Evolutionary conservation across 176 grass and related monocot genomes (phyloP).

Genomic region (Areca catechu): DNA sequence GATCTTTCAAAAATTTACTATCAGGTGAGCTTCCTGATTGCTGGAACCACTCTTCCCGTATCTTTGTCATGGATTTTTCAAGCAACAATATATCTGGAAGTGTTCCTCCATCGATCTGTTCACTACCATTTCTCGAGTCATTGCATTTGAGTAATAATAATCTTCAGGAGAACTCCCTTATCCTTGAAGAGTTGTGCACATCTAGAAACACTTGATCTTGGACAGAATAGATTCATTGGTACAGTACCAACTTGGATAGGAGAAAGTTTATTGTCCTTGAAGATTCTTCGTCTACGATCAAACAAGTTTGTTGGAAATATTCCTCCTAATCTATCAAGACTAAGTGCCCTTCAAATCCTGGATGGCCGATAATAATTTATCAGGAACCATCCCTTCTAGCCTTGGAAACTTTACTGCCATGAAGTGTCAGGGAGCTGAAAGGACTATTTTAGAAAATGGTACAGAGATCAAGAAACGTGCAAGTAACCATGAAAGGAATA

Average conservation of each 20-base stretch:
- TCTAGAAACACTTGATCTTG: constrained; percentile 4
- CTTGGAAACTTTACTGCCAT: no score
- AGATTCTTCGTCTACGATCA: not conserved
- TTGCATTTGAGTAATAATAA: no score
- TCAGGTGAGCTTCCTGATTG: not conserved
- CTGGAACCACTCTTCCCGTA: not conserved
- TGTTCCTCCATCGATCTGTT: not conserved
- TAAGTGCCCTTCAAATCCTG: not conserved
- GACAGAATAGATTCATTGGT: constrained; percentile 6
- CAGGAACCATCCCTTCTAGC: not conserved
- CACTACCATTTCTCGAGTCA: no score
- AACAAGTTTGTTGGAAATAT: constrained; percentile 25
- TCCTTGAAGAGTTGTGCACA: not conserved
- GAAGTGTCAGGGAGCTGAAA: no score
- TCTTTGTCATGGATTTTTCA: not conserved
- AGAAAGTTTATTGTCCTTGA: not conserved
- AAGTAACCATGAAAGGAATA: no score
- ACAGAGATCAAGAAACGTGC: no score
- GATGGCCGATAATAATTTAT: constrained; percentile 15
- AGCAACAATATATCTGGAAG: not conserved
- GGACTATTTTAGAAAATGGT: no score
- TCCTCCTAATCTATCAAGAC: constrained; percentile 12
- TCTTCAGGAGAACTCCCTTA: not conserved
- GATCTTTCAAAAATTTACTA: not conserved
- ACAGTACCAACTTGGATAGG: constrained; percentile 9